Percentiles rank a stretch among this genome's conserved stretches.
Conservation (phyloP, 257 asterid genomes). For the Jasminum sambac region DNA sequence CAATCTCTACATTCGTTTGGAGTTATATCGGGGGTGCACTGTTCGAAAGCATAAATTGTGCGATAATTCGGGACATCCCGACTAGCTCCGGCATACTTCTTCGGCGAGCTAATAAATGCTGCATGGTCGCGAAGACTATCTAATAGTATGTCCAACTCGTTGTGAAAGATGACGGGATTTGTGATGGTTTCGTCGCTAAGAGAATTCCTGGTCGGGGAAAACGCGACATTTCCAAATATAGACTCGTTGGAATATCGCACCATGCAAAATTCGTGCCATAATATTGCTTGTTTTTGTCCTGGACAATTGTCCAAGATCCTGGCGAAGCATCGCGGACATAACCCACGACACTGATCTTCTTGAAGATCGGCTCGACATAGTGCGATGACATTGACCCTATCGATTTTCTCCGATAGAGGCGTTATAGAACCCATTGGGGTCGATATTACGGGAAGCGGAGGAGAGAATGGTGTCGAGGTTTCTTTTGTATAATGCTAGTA, state of each 20-base stretch:
- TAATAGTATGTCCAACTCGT: conserved; percentile 7
- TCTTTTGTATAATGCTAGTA: not conserved
- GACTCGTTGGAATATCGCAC: conserved; percentile 38
- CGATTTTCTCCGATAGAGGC: not conserved
- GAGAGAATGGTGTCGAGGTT: not conserved
- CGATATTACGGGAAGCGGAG: not conserved
- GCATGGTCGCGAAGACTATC: conserved; percentile 21
- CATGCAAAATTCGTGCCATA: conserved; percentile 24
- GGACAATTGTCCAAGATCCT: not conserved
- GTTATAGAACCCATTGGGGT: not conserved
- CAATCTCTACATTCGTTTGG: conserved; percentile 11
- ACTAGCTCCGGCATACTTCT: conserved; percentile 18
- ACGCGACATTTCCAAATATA: not conserved
- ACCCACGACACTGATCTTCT: not conserved
- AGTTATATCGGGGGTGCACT: conserved; percentile 25
- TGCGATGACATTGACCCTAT: not conserved
- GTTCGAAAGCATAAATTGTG: conserved; percentile 12
- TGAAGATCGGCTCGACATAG: conserved; percentile 1
- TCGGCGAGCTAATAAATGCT: conserved; percentile 11
- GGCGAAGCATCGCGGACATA: not conserved
- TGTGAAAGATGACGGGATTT: conserved; percentile 14
- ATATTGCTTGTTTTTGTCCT: conserved; percentile 29
- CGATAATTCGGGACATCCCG: not conserved
- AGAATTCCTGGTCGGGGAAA: not conserved
- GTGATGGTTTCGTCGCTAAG: not conserved